Evolutionary conservation across 495 filamentous ascomycete genomes (phyloP), one percentile per base, ranked within the genome.

Genomic region (Elaphomyces granulatus): DNA sequence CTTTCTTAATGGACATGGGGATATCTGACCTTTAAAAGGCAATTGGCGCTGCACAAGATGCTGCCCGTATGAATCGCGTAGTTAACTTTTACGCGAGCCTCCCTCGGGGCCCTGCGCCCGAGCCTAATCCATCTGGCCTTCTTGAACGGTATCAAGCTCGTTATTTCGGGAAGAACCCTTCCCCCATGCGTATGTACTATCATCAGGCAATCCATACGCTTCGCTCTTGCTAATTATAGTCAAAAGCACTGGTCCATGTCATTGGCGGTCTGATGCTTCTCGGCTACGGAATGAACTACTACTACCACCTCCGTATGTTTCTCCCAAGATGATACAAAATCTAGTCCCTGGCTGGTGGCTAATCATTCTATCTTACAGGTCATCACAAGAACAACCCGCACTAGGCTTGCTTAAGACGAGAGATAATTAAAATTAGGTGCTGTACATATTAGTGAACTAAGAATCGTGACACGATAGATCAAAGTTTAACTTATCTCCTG

Each of bases 381-480:
- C 86, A 94, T 73, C 87, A 94, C 81, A 96, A 96, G 81, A 94
- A 95, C 78, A 86, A 96, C 60, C 81, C 85, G 50, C 88, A 96
- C 71, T 96, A 87, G 72, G 41, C 28, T 45, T 44, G 15, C 33
- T 38, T 49, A 42, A 42, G 35, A 47, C 59, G 54, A 53, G 21
- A 12, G 15, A 26, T 37, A 20, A 26, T 37, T 14, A 26, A 34
- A 19, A 42, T 20, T 20, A 23, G 19, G 32, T 26, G 36, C 33
- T 42, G 37, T 34, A 42, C 37, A 42, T 42, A 42, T 36, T 42
- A 31, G 32, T 36, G 32, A 36, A 35, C 34, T 34, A 15, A 42
- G 18, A 36, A 36, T 18, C 31, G n/a, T 36, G n/a, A n/a, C n/a
- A n/a, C n/a, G n/a, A n/a, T n/a, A n/a, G n/a, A n/a, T n/a, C n/a